Conservation (phyloP, 2,329 filamentous ascomycete genomes). For the Colletotrichum noveboracense region DNA sequence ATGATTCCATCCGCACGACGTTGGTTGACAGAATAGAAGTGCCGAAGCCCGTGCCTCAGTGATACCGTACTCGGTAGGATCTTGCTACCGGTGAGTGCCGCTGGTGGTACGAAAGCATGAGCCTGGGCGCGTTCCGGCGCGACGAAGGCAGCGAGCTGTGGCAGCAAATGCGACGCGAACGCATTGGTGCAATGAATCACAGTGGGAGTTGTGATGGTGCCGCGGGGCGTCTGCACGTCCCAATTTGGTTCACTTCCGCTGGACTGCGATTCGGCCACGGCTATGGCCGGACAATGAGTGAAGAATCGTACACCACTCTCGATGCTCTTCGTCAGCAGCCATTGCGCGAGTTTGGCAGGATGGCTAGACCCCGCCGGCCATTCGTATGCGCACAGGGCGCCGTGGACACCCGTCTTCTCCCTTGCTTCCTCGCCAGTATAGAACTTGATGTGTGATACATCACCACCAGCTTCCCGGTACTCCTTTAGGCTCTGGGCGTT, state of each 20-base stretch:
- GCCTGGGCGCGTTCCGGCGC: not conserved
- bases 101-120: constrained; percentile 34
- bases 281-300: not conserved
- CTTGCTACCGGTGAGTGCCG: constrained; percentile 37
- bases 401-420: constrained; percentile 41
- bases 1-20: constrained; percentile 30
- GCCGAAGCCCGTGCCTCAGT: constrained; percentile 47
- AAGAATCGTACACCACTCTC: constrained; percentile 42
- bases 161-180: not conserved
- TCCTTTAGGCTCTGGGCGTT: not conserved
- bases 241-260: not conserved
- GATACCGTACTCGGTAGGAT: constrained; percentile 46
- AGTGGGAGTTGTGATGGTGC: not conserved
- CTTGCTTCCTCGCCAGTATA: constrained; percentile 40
- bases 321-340: constrained; percentile 43
- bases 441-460: not conserved
- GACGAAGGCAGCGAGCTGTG: not conserved
- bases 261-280: not conserved
- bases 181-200: constrained; percentile 3
- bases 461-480: not conserved
- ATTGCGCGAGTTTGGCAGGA: constrained; percentile 55
- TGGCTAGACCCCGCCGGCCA: constrained; percentile 55
- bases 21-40: constrained; percentile 57
- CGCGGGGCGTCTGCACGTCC: not conserved
- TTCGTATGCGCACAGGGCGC: constrained; percentile 50